Evolutionary conservation across 2,329 filamentous ascomycete species (phyloP), one percentile per base, ranked within the genome.

Genomic region (Fusarium sp.): DNA sequence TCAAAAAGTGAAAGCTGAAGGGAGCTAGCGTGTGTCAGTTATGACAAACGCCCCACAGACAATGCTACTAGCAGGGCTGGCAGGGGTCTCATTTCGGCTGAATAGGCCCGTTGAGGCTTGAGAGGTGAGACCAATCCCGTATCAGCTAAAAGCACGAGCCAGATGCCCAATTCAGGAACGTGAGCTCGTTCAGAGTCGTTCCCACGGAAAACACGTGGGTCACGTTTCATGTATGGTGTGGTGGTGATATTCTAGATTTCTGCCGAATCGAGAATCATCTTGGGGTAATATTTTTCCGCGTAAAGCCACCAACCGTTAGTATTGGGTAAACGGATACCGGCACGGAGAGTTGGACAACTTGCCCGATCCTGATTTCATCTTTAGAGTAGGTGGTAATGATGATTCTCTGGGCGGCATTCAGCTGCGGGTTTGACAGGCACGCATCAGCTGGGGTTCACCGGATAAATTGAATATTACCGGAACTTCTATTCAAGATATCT

Each of bases 161-260:
- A 57, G 31, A 26, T 33, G 13, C 54, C 51, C 16, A 13, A 55
- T 39, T 30, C 36, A 55, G 39, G 33, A 36, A 56, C 54, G 8
- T 16, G 24, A 48, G 45, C 28, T 48, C 45, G 45, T 31, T 48
- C 28, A 48, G 28, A 11, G 15, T 48, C 36, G 28, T 41, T 57
- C 39, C 24, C 11, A 24, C 6, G 31, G 22, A 8, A 30, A 36
- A 36, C 33, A 63, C 31, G 42, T 59, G 51, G 64, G 41, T 13
- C 14, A 10, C 24, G 61, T 66, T 66, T 66, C 38, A 66, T 38
- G n/a, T 42, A 26, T 55, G 20, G 24, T 7, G 50, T 31, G 30
- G 47, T 35, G n/a, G 39, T 33, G 44, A 66, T 33, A 38, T 66
- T 66, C 61, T 65, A 60, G 61, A 66, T 38, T 42, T 50, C 28